phyloP scores from a whole-genome alignment of 2,329 filamentous ascomycete genomes.

The Verticillium albo-atrum region DNA sequence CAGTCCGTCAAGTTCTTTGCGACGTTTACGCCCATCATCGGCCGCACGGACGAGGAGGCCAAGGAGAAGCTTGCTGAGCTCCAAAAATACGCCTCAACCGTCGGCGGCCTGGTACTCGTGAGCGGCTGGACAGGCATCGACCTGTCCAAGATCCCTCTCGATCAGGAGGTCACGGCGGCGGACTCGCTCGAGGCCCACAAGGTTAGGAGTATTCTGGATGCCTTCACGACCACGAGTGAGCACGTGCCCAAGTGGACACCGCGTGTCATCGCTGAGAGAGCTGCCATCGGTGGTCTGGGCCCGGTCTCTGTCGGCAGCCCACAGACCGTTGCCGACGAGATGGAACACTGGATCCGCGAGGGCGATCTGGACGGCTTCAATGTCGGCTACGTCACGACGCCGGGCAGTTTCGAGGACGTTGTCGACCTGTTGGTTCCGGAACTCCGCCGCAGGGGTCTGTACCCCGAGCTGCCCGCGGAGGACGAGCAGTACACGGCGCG shows the following conservation, averaged over 20 bases:
- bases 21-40: slow-evolving; percentile 45
- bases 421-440: slow-evolving; percentile 25
- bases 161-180: slow-evolving; percentile 50
- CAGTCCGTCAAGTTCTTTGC: slow-evolving; percentile 51
- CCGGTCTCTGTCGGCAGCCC: slow-evolving; percentile 31
- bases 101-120: slow-evolving; percentile 51
- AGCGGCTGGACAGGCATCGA: slow-evolving; percentile 59
- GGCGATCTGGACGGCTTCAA: slow-evolving; percentile 38
- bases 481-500: slow-evolving; percentile 40
- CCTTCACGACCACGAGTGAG: slow-evolving; percentile 43
- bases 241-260: slow-evolving; percentile 38
- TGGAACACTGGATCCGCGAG: slow-evolving; percentile 38
- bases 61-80: slow-evolving; percentile 44
- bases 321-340: slow-evolving; percentile 36
- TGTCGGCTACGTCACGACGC: slow-evolving; percentile 36
- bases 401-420: slow-evolving; percentile 28
- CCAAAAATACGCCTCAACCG: slow-evolving; percentile 45
- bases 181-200: slow-evolving; percentile 50
- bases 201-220: slow-evolving; percentile 42
- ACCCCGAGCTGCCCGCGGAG: slow-evolving; percentile 19
- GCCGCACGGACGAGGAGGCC: slow-evolving; percentile 47
- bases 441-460: slow-evolving; percentile 21
- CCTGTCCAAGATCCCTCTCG: slow-evolving; percentile 50
- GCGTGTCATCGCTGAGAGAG: slow-evolving; percentile 33
- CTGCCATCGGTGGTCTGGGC: slow-evolving; percentile 35